Base-by-base conservation (phyloP, 169 alveolate genomes). In the Plasmodium relictum region DNA sequence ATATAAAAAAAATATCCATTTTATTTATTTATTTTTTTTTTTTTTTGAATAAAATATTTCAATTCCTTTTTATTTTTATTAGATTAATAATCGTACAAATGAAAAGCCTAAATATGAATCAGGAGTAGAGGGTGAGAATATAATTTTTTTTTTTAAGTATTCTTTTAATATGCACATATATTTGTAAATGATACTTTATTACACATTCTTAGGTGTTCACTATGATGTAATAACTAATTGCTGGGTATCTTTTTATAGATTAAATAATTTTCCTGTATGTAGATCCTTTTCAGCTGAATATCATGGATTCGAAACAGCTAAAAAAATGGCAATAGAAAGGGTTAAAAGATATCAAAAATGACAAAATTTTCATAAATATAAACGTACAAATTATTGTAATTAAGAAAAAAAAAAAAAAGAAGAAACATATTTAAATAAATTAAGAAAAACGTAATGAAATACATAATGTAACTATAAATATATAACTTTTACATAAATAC, bases 271-370 rank as follows among this genome's bases (percentile, higher is more conserved):
- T 20, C 91, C 91, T 12, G 73, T 83, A 44, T 83, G 85, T 62
- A 83, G 83, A 71, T 83, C 91, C 39, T 83, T 83, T 37, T 83
- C 91, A 24, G 91, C 91, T 18, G 91, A 83, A 31, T 83, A 68
- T 45, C 91, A 83, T 68, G 91, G 91, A 61, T 83, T 83, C 50
- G 91, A 83, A 68, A 83, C 73, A 44, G 91, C 91, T 41, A 83
- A 83, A 24, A 37, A 83, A 48, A 37, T 83, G 63, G 91, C 91
- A 16, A 83, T 83, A 41, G 91, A 66, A 3, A 37, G 85, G 18
- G 91, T 83, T 54, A 69, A 83, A 16, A 54, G 54, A 71, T 26
- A 58, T 61, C 26, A 68, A 14, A 26, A 58, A 59, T 83, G 45
- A 68, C 18, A 31, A 31, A 31, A 31, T 31, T 31, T 31, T 31